Evolutionary conservation across 441 rosid genomes (phyloP), one percentile per base, ranked within the genome.

Genomic region (Daphne laureola): DNA sequence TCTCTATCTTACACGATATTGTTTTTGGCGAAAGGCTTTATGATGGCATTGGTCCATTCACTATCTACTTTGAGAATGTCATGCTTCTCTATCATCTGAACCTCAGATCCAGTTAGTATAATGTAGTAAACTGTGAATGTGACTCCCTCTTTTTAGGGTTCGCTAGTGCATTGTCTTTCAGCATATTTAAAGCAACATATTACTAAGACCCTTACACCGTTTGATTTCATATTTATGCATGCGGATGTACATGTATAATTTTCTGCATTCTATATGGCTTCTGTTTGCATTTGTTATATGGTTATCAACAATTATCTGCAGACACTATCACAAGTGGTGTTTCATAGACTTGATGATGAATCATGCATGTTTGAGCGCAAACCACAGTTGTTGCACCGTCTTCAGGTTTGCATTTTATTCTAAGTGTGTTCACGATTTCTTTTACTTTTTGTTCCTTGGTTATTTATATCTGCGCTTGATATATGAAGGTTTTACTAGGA

Each of bases 311-410:
- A 21, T 54, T 69, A 43, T 54, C 1, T 70, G 79, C 79, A 87
- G 84, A 80, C 89, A 50, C 66, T 86, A 61, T 87, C 95, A 26
- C 96, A 91, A 74, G 74, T 87, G 61, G 79, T 87, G 36, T 91
- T 91, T 68, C 76, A 82, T 68, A 82, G 96, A 46, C 87, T 91
- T 59, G 90, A 87, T 60, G 96, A 91, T 54, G 95, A 91, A 59
- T 77, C 86, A 58, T 91, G 83, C 68, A 80, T 80, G 82, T 87
- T 87, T 75, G 98, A 90, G 74, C 88, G 95, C 21, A 84, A 75
- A 53, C 93, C 98, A 43, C 95, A 87, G 60, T 68, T 87, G 64
- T 78, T 91, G 69, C 96, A 87, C 67, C 96, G 96, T 46, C 96
- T 91, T 67, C 96, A 87, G 91, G 98, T 87, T 40, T 58, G 68